Conservation (phyloP, 371 early-diverging fungal genomes). For the Funneliformis caledonium region DNA sequence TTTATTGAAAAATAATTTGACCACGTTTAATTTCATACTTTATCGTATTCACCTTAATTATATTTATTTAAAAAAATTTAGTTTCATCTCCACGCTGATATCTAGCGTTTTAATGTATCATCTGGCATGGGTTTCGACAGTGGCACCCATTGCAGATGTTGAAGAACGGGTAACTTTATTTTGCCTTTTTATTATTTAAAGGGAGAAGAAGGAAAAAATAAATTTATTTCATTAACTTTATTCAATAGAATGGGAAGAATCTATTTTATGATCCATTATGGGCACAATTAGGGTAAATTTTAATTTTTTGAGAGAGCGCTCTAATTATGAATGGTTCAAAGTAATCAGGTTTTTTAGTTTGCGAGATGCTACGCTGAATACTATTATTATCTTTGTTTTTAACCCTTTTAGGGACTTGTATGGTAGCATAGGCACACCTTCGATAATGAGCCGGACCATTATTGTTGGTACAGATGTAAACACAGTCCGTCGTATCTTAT, state of each 20-base stretch:
- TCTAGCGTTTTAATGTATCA: conserved; percentile 64
- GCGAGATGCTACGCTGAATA: background rate
- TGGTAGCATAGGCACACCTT: conserved; percentile 61
- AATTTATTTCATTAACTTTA: background rate
- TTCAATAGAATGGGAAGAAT: conserved; percentile 47
- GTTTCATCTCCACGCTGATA: conserved; percentile 58
- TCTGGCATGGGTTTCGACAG: conserved; percentile 69
- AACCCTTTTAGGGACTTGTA: conserved; percentile 56
- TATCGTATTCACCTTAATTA: conserved; percentile 10
- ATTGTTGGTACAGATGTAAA: conserved; percentile 60
- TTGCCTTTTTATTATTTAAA: background rate
- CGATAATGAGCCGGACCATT: conserved; percentile 61
- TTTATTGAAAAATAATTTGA: conserved; percentile 4
- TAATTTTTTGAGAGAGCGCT: background rate
- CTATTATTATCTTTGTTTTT: conserved; percentile 7
- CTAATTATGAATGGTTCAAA: background rate
- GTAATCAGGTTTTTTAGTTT: background rate
- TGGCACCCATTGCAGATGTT: conserved; percentile 55
- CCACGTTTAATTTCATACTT: conserved; percentile 13
- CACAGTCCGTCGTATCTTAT: conserved; percentile 61
- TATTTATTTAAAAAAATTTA: conserved; percentile 23
- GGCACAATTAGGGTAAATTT: conserved; percentile 63
- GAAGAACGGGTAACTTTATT: conserved; percentile 22
- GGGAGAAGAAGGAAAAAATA: background rate
- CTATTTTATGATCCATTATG: conserved; percentile 70